Conservation (phyloP, 805 yeast species). For the Lipomyces starkeyi region DNA sequence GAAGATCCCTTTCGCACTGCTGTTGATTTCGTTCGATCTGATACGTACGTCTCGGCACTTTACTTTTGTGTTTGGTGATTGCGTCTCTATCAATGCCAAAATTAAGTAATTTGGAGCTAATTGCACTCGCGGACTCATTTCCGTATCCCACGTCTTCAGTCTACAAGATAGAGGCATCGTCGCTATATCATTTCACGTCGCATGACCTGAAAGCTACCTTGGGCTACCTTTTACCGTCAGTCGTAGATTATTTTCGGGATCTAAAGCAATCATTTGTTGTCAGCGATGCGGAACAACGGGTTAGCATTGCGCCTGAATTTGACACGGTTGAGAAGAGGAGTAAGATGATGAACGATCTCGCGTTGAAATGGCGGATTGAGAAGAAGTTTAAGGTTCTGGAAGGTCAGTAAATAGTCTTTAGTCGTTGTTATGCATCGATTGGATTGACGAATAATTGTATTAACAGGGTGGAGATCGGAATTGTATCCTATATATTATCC, state of each 20-base stretch:
- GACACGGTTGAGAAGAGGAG: slow-evolving; percentile 53
- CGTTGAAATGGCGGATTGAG: slow-evolving; percentile 43
- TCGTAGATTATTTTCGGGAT: slow-evolving; percentile 36
- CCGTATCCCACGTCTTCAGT: slow-evolving; percentile 24
- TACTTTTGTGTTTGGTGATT: background rate
- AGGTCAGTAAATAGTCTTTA: slow-evolving; percentile 42
- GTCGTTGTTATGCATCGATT: slow-evolving; percentile 25
- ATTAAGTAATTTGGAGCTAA: slow-evolving; percentile 26
- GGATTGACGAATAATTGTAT: slow-evolving; percentile 16
- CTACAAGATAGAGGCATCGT: background rate
- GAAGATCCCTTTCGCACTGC: background rate
- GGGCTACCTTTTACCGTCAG: slow-evolving; percentile 42
- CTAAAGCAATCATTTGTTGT: slow-evolving; percentile 39
- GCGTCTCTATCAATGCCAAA: slow-evolving; percentile 7
- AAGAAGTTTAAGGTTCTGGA: slow-evolving; percentile 46
- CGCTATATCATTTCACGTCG: slow-evolving; percentile 39
- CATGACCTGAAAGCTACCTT: slow-evolving; percentile 40
- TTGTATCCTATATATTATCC: slow-evolving; percentile 73
- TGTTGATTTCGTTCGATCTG: background rate
- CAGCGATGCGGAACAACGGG: slow-evolving; percentile 38
- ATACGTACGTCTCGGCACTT: background rate
- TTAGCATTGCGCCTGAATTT: slow-evolving; percentile 45
- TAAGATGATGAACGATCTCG: slow-evolving; percentile 46
- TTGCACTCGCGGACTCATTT: slow-evolving; percentile 29
- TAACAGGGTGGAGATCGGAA: slow-evolving; percentile 79